Base-by-base conservation (phyloP, 179 eudicot genomes). In the Beta lomatogona region DNA sequence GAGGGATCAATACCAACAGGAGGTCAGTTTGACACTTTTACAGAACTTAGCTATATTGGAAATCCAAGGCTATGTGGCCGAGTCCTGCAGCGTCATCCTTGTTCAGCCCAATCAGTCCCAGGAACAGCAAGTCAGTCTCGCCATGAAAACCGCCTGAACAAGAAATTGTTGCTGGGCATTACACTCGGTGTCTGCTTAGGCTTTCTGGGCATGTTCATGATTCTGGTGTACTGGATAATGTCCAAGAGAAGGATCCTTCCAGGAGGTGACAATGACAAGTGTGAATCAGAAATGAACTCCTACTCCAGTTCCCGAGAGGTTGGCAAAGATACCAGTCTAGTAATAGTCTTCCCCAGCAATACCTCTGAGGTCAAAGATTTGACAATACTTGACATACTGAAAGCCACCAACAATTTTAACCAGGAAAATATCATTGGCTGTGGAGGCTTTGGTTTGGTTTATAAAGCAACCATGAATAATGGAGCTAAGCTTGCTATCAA, bases 401-500 rank as follows among this genome's bases (percentile, higher is more conserved):
- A 89, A 86, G 97, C 98, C 85, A 95, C 99, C 3, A 88, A 91
- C 57, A 91, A 92, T 80, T 95, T 95, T 83, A 92, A 88, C 86
- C 95, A 95, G 84, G 92, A 92, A 82, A 94, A 95, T 73, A 95
- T 95, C 67, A 85, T 95, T 21, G 99, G 99, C 2, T 95, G 98
- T 75, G 98, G 99, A 54, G 99, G 99, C 31, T 95, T 94, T 58
- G 98, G 99, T 63, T 79, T 95, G 89, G 99, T 95, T 64, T 95
- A 90, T 74, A 95, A 91, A 88, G 99, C 99, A 66, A 90, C 91
- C 71, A 77, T 94, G 67, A 86, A 80, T 50, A 85, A 95, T 59
- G 99, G 98, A 9, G 86, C 91, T 11, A 89, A 85, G 81, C 87
- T 94, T 66, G 99, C 99, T 6, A 86, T 95, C 25, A 95, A 95